A percentile compares a stretch with the other conserved stretches of the same genome.
Conservation (phyloP, 1,284 basidiomycete genomes). For the Cryptococcus wingfieldii region DNA sequence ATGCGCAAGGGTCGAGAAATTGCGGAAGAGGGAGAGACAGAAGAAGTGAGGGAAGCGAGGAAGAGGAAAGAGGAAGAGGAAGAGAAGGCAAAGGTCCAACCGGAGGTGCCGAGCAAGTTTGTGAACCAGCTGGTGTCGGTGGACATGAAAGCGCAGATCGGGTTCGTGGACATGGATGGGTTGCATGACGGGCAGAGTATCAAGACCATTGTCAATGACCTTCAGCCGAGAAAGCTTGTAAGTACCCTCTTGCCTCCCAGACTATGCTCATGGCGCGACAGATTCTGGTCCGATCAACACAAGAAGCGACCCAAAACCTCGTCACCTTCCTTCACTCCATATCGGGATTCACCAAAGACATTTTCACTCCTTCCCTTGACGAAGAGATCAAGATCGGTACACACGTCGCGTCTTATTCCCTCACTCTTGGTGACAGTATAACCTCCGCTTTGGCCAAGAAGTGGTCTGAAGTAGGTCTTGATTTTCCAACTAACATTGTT, state of each 20-base stretch:
- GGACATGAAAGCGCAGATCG: slow-evolving; percentile 73
- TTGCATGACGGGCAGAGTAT: slow-evolving; percentile 93
- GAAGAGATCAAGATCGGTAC: slow-evolving; percentile 86
- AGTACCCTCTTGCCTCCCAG: slow-evolving; percentile 16
- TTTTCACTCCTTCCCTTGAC: slow-evolving; percentile 69
- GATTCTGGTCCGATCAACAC: slow-evolving; percentile 80
- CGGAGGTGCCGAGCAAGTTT: slow-evolving; percentile 88
- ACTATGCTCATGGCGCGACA: slow-evolving; percentile 41
- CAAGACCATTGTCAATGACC: slow-evolving; percentile 92
- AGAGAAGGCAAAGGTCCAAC: slow-evolving; percentile 63
- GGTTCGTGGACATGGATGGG: slow-evolving; percentile 93
- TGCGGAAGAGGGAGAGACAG: slow-evolving; percentile 78
- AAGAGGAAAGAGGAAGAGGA: slow-evolving; percentile 68
- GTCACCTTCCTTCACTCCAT: slow-evolving; percentile 75
- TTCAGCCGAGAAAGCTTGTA: slow-evolving; percentile 92
- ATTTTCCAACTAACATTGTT: background rate
- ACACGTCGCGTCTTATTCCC: slow-evolving; percentile 89
- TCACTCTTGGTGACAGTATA: slow-evolving; percentile 86
- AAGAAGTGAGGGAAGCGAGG: slow-evolving; percentile 71
- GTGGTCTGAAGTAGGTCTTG: slow-evolving; percentile 70
- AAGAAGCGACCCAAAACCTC: slow-evolving; percentile 64
- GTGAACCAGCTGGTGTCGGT: slow-evolving; percentile 69
- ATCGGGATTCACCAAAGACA: slow-evolving; percentile 82
- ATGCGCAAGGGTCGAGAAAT: slow-evolving; percentile 79
- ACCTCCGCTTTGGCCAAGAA: slow-evolving; percentile 61